Evolutionary conservation across 2,329 filamentous ascomycete species (phyloP), one percentile per base, ranked within the genome.

Genomic region (Verticillium isaacii): DNA sequence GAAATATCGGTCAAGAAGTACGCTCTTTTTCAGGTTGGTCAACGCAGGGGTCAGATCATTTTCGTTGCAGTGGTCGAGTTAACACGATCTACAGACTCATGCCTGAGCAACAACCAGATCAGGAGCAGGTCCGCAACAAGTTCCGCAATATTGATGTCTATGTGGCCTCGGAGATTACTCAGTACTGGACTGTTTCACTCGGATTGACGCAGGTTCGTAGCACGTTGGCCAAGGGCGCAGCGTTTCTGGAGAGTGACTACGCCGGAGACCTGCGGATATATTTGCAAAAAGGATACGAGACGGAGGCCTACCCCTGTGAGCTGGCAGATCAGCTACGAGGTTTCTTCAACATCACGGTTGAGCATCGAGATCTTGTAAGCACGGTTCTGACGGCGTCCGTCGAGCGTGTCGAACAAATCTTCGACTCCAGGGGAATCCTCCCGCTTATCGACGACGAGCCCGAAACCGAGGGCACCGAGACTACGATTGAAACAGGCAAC

Each of bases 171-270:
- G 25, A 50, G 34, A 50, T 63, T 8, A 19, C 57, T 5, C 59
- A 61, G 25, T 56, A 61, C 56, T 63, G 59, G 62, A n/a, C 56
- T 7, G 59, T 55, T 14, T 9, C 56, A 4, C 39, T 63, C 17
- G 59, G 62, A 6, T 34, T 63, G 3, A n/a, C 25, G 7, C 59
- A 37, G 14, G 19, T 63, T 7, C 37, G 45, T 12, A 63, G 62
- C 45, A 25, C 15, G 32, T 34, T 32, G n/a, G 34, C 62, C 29
- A 56, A 58, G 17, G 62, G 62, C 12, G 29, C 32, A 12, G 56
- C 45, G 12, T 63, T 63, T 34, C 17, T 63, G 12, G 62, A 63
- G 54, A 39, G 45, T 32, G 59, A 63, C 50, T 59, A 56, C n/a
- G 34, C 56, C n/a, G 59, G 59, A 1, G 59, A 56, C 19, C 50